Percentiles rank a stretch among this genome's conserved stretches.
phyloP scores from a whole-genome alignment of 768 basidiomycete genomes.

The Trametes punicea region DNA sequence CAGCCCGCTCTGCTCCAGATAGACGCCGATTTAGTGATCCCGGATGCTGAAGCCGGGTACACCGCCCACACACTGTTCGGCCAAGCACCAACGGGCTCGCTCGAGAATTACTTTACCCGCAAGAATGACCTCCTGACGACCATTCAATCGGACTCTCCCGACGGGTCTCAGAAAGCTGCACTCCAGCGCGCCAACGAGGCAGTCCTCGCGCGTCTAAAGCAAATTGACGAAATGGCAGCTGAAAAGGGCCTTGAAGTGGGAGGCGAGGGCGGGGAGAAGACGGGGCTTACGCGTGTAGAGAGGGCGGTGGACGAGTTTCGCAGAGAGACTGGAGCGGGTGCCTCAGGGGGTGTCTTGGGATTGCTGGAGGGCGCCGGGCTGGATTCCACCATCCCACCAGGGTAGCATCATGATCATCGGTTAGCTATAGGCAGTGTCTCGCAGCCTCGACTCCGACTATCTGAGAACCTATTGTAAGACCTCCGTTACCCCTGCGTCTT shows the following conservation, averaged over 20 bases:
- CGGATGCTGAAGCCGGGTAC: neutral
- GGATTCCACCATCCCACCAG: neutral
- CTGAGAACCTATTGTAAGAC: no score
- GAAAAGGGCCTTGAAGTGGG: conserved; percentile 39
- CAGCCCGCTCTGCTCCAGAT: neutral
- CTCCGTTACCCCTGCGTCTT: no score
- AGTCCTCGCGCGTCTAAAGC: conserved; percentile 51
- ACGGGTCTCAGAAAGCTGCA: conserved; percentile 23
- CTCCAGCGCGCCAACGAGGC: conserved; percentile 45
- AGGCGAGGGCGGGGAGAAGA: conserved; percentile 40
- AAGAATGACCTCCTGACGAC: conserved; percentile 41
- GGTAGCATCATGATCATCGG: neutral
- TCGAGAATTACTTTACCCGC: conserved; percentile 39
- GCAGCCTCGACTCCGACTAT: neutral
- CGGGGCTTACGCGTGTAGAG: conserved; percentile 47
- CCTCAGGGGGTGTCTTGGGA: conserved; percentile 40
- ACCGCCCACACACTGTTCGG: conserved; percentile 11
- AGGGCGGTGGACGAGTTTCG: conserved; percentile 39
- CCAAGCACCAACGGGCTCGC: conserved; percentile 32
- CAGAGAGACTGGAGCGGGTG: neutral
- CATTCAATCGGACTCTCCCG: conserved; percentile 28
- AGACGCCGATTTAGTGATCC: neutral
- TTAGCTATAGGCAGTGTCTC: neutral
- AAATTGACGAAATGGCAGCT: conserved; percentile 46
- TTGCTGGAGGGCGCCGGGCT: conserved; percentile 43